Evolutionary conservation across 1,139 yeast species (phyloP).

Genomic region (Tardiomyces depauwii): DNA sequence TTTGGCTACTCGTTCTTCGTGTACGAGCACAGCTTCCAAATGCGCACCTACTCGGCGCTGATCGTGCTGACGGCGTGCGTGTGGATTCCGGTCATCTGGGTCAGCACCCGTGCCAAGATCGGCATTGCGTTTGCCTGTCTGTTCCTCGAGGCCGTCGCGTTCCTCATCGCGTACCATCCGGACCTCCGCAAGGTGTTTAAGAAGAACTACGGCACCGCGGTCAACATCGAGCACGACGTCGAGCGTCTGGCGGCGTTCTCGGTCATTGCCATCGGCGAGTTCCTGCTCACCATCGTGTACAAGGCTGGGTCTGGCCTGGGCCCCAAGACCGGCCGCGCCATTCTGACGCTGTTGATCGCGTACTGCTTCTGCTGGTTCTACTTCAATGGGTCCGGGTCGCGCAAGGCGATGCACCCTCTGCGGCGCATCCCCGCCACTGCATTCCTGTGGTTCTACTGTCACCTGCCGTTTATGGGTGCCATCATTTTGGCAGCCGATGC

Average conservation of each 20-base stretch:
- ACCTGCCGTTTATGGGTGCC: constrained; percentile 34
- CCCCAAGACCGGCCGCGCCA: constrained; percentile 39
- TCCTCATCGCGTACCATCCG: constrained; percentile 34
- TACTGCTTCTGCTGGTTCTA: constrained; percentile 45
- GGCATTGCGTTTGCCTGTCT: constrained; percentile 36
- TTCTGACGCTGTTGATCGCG: constrained; percentile 40
- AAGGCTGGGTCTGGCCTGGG: constrained; percentile 38
- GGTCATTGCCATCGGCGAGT: constrained; percentile 58
- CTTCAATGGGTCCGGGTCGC: constrained; percentile 41
- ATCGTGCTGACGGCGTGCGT: background rate
- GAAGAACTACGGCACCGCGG: constrained; percentile 43
- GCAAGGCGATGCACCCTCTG: constrained; percentile 43
- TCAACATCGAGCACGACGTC: constrained; percentile 57
- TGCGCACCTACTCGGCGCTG: constrained; percentile 19
- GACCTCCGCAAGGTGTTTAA: constrained; percentile 32
- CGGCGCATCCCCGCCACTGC: constrained; percentile 41
- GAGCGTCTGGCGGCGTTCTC: constrained; percentile 50
- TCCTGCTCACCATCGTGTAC: constrained; percentile 47
- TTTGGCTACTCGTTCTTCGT: constrained; percentile 40
- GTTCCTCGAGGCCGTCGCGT: constrained; percentile 30
- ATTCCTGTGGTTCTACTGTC: constrained; percentile 37
- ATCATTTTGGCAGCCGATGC: constrained; percentile 46
- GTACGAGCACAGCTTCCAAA: constrained; percentile 44
- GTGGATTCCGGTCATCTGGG: constrained; percentile 37
- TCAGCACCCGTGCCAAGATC: constrained; percentile 35